Evolutionary conservation across 805 yeast genomes (phyloP).

Genomic region (Deakozyma indianensis): DNA sequence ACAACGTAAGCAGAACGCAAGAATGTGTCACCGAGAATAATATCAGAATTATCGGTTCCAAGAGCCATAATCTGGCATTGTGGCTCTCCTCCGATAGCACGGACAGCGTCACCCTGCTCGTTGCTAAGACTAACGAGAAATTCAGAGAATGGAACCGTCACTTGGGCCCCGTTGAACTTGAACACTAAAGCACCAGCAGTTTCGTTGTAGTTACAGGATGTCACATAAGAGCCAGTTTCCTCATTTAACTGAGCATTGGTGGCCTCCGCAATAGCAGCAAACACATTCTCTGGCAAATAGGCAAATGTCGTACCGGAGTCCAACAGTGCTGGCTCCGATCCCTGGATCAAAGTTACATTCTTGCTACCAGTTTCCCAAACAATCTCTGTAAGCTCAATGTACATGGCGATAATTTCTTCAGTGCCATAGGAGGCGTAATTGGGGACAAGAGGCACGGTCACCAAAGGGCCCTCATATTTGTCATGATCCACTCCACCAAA

Average conservation of each 20-base stretch:
- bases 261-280: constrained; percentile 13
- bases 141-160: constrained; percentile 14
- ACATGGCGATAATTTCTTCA: background rate
- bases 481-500: constrained; percentile 33
- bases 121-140: constrained; percentile 10
- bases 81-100: constrained; percentile 1
- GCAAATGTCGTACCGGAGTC: constrained; percentile 12
- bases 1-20: constrained; percentile 53
- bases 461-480: constrained; percentile 27
- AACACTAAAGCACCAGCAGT: constrained; percentile 5
- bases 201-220: constrained; percentile 2
- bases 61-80: constrained; percentile 13
- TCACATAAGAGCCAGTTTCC: constrained; percentile 21
- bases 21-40: constrained; percentile 51
- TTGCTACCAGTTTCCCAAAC: background rate
- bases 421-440: constrained; percentile 3
- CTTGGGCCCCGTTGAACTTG: constrained; percentile 11
- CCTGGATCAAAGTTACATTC: background rate
- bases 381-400: background rate
- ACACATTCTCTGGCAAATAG: constrained; percentile 10
- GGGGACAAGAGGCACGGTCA: constrained; percentile 19
- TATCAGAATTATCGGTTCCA: constrained; percentile 16
- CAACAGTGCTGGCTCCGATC: constrained; percentile 6
- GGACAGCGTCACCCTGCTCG: background rate
- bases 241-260: constrained; percentile 27